A percentile compares a stretch with the other conserved stretches of the same genome.
Evolutionary conservation across 2,329 filamentous ascomycete genomes (phyloP).

Genomic region (Fusarium mangiferae): DNA sequence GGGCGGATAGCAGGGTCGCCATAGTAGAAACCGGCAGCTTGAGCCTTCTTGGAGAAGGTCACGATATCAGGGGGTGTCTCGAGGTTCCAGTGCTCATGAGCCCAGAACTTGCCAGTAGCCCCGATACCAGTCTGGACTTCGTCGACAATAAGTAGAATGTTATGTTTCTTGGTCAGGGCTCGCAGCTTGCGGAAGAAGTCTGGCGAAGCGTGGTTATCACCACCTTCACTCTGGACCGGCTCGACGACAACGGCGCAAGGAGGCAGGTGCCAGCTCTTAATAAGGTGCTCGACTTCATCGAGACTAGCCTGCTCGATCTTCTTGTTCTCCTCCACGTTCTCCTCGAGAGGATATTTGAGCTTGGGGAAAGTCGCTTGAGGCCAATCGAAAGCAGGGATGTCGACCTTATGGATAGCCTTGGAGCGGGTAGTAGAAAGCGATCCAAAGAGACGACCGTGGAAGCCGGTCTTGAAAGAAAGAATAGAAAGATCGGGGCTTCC

Average conservation of each 20-base stretch:
- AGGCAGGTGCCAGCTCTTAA: constrained; percentile 81
- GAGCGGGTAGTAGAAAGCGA: constrained; percentile 88
- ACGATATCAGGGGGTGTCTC: constrained; percentile 87
- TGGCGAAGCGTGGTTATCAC: constrained; percentile 92
- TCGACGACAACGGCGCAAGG: constrained; percentile 87
- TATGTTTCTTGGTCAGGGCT: constrained; percentile 79
- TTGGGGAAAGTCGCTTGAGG: constrained; percentile 87
- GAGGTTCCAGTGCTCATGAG: constrained; percentile 94
- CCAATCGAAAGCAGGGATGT: constrained; percentile 96
- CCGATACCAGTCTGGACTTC: constrained; percentile 95
- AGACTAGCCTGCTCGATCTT: constrained; percentile 83
- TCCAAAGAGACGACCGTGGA: constrained; percentile 92
- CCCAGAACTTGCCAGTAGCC: constrained; percentile 95
- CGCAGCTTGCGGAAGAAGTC: constrained; percentile 88
- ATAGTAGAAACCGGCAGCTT: constrained; percentile 93
- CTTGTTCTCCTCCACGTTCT: constrained; percentile 83
- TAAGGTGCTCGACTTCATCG: constrained; percentile 83
- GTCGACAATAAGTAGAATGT: constrained; percentile 88
- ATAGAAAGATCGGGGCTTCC: constrained; percentile 83
- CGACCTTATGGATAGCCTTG: constrained; percentile 94
- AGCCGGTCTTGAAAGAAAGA: constrained; percentile 86
- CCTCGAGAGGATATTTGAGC: constrained; percentile 87
- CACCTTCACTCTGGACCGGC: constrained; percentile 92
- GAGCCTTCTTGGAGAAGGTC: constrained; percentile 95
- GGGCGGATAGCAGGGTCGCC: constrained; percentile 81